Percentiles rank a stretch among this genome's conserved stretches.
phyloP scores from a whole-genome alignment of 2,329 filamentous ascomycete species.

The Ramichloridium luteum region DNA sequence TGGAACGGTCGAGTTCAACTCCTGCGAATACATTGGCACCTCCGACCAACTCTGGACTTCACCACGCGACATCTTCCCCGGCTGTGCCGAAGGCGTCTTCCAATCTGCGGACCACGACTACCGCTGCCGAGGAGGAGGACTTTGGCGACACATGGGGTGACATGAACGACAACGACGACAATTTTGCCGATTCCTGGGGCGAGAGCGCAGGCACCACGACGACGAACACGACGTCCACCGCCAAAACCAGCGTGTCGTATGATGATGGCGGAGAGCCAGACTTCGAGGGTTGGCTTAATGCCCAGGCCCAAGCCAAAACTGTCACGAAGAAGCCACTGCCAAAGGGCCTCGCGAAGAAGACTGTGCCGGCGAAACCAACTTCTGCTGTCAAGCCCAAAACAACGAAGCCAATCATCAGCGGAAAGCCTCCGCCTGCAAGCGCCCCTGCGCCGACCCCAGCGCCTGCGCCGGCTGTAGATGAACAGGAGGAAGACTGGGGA shows the following conservation, averaged over 20 bases:
- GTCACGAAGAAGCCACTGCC: constrained; percentile 55
- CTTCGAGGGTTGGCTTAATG: constrained; percentile 89
- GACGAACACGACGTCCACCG: constrained; percentile 11
- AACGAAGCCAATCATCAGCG: constrained; percentile 3
- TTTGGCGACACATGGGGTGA: neutral
- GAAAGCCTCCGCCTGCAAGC: constrained; percentile 7
- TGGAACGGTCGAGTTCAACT: constrained; percentile 4
- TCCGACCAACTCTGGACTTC: constrained; percentile 28
- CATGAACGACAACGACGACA: neutral
- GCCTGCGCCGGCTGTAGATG: constrained; percentile 20
- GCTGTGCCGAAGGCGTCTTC: constrained; percentile 19
- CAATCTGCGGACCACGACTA: constrained; percentile 13
- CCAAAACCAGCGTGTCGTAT: constrained; percentile 39
- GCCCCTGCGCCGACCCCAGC: neutral
- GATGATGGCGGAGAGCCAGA: constrained; percentile 84
- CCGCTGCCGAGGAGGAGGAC: constrained; percentile 31
- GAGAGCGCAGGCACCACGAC: constrained; percentile 15
- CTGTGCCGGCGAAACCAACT: constrained; percentile 13
- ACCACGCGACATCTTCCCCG: constrained; percentile 25
- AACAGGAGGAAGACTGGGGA: constrained; percentile 31
- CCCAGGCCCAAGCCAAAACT: constrained; percentile 66
- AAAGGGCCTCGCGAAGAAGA: constrained; percentile 64
- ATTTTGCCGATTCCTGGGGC: constrained; percentile 25
- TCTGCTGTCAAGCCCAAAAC: constrained; percentile 19
- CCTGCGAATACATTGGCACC: constrained; percentile 11